Percentiles rank a stretch among this genome's conserved stretches.
These are phyloP conservation scores for Tardiomyces blankii DNA, from an alignment of 1,139 yeast genomes.

Conservation along the genomic window DNA sequence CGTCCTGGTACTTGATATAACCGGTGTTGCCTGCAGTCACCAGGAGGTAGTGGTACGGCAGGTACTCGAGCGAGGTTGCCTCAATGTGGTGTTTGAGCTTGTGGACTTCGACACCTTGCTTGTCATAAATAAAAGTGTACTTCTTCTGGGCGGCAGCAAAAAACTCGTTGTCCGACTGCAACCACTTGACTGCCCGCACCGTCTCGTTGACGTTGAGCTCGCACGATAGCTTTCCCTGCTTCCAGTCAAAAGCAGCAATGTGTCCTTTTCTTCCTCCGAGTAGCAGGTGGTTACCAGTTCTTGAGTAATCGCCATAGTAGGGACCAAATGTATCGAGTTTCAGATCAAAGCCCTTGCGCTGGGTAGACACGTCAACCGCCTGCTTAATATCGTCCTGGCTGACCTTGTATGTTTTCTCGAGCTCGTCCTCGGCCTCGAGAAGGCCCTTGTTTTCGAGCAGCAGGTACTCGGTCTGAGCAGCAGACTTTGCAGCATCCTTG, in stretches of 20 bases:
- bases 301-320: slow-evolving; percentile 65
- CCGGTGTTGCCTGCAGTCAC: slow-evolving; percentile 88
- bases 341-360: slow-evolving; percentile 61
- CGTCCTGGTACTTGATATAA: slow-evolving; percentile 84
- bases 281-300: slow-evolving; percentile 78
- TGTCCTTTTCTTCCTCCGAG: slow-evolving; percentile 91
- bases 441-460: slow-evolving; percentile 77
- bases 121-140: slow-evolving; percentile 85
- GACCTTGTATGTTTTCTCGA: slow-evolving; percentile 86
- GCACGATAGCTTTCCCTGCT: slow-evolving; percentile 67
- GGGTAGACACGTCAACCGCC: slow-evolving; percentile 69
- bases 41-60: slow-evolving; percentile 85
- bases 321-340: slow-evolving; percentile 79
- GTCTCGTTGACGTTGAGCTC: slow-evolving; percentile 85
- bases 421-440: slow-evolving; percentile 77
- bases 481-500: slow-evolving; percentile 66
- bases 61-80: slow-evolving; percentile 68
- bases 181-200: slow-evolving; percentile 76
- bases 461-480: slow-evolving; percentile 78
- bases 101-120: slow-evolving; percentile 84
- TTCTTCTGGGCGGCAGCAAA: slow-evolving; percentile 97
- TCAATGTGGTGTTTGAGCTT: slow-evolving; percentile 85
- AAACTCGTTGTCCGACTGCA: slow-evolving; percentile 76
- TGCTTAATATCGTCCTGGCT: slow-evolving; percentile 67
- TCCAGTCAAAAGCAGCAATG: slow-evolving; percentile 94